A percentile compares a stretch with the other conserved stretches of the same genome.
Evolutionary conservation across 2,329 filamentous ascomycete species (phyloP).

Genomic region (Magnaporthiopsis rhizophila): DNA sequence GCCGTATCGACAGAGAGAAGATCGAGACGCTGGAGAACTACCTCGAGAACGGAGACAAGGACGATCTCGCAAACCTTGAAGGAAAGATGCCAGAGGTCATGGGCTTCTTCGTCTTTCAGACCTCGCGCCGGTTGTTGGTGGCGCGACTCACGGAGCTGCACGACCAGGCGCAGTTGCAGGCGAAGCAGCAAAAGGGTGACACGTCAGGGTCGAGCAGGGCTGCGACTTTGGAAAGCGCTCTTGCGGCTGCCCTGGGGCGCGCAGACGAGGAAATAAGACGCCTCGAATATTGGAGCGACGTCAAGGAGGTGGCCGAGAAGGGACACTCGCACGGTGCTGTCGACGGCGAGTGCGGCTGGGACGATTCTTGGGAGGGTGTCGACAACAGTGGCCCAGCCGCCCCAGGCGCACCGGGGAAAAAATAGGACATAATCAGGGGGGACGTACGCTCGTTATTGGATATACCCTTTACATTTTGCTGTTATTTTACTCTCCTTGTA

Average conservation of each 20-base stretch:
- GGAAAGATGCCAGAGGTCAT: constrained; percentile 78
- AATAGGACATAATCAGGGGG: neutral
- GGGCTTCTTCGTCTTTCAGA: constrained; percentile 81
- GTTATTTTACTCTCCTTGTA: neutral
- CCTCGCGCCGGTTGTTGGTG: constrained; percentile 71
- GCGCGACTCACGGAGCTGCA: constrained; percentile 59
- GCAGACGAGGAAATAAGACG: constrained; percentile 74
- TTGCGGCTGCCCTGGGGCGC: constrained; percentile 66
- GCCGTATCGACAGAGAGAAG: constrained; percentile 83
- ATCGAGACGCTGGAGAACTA: constrained; percentile 74
- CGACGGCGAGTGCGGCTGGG: constrained; percentile 33
- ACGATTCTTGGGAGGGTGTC: constrained; percentile 38
- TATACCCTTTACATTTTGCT: neutral
- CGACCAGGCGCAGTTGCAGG: constrained; percentile 43
- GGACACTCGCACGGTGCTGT: constrained; percentile 39
- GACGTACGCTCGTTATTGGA: neutral
- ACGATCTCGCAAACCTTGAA: constrained; percentile 68
- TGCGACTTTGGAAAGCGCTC: constrained; percentile 30
- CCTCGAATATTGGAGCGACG: constrained; percentile 83
- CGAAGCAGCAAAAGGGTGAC: constrained; percentile 25
- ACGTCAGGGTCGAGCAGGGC: constrained; percentile 15
- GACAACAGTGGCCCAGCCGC: constrained; percentile 43
- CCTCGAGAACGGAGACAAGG: constrained; percentile 62
- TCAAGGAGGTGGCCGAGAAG: constrained; percentile 57
- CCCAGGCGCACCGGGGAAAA: constrained; percentile 16